Conservation (phyloP, 768 basidiomycete species). For the Daedaleopsis nitida region DNA sequence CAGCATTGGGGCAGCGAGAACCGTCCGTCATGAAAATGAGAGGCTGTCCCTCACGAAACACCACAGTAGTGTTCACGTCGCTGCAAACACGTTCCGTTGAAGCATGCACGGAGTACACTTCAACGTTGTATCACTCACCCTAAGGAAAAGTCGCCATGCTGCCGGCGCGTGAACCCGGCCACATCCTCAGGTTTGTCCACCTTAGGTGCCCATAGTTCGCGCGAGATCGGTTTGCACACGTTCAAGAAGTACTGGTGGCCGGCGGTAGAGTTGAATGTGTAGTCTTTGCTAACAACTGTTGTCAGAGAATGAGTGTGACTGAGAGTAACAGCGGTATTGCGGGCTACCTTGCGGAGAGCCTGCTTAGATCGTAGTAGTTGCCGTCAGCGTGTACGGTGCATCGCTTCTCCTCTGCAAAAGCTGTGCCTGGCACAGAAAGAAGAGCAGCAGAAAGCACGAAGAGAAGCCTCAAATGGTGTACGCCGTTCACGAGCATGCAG, state of each 20-base stretch:
- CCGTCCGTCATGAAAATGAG: constrained; percentile 62
- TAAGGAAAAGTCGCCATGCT: constrained; percentile 69
- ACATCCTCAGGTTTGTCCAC: constrained; percentile 55
- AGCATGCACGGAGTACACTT: not conserved
- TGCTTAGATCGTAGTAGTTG: constrained; percentile 68
- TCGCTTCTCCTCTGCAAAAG: constrained; percentile 47
- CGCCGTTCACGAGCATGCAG: constrained; percentile 5
- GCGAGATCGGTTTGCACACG: constrained; percentile 58
- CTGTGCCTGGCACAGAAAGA: constrained; percentile 9
- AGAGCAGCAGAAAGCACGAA: constrained; percentile 9
- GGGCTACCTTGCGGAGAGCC: constrained; percentile 57
- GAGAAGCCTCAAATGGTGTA: constrained; percentile 2
- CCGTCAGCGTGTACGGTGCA: constrained; percentile 61
- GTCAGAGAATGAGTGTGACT: constrained; percentile 10
- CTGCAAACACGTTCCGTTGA: constrained; percentile 34
- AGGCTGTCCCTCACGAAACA: constrained; percentile 52
- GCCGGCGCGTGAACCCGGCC: constrained; percentile 61
- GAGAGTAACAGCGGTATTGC: not conserved
- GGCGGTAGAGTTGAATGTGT: constrained; percentile 50
- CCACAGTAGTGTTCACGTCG: constrained; percentile 64
- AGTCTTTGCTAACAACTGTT: constrained; percentile 57
- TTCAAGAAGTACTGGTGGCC: constrained; percentile 58
- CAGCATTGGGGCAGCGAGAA: constrained; percentile 58
- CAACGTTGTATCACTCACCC: constrained; percentile 48
- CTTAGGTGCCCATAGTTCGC: constrained; percentile 61